These are phyloP conservation scores for Arachnopeziza araneosa DNA, from an alignment of 2,329 filamentous ascomycete genomes.

Conservation along the genomic window DNA sequence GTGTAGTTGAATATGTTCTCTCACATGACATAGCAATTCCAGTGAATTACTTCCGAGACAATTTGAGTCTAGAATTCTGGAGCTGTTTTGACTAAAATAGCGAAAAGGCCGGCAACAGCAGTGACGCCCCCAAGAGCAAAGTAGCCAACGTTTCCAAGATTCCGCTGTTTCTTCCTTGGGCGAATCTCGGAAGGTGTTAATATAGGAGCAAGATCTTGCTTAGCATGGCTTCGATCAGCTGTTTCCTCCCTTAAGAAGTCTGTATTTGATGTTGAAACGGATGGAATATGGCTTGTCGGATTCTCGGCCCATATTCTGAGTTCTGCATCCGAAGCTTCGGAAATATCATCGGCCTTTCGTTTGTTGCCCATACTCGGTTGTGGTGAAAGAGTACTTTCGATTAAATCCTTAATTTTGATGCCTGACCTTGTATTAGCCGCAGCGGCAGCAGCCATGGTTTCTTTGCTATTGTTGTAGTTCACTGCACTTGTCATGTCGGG, in stretches of 20 bases:
- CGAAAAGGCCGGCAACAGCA: conserved; percentile 33
- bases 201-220: background rate
- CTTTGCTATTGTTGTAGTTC: conserved; percentile 23
- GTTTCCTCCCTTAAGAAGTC: background rate
- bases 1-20: background rate
- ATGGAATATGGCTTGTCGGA: background rate
- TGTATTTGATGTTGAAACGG: background rate
- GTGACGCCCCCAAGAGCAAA: conserved; percentile 33
- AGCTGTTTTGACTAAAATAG: conserved; percentile 34
- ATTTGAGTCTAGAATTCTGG: conserved; percentile 23
- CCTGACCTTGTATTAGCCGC: conserved; percentile 1
- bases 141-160: conserved; percentile 26
- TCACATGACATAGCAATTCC: background rate
- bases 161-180: conserved; percentile 26
- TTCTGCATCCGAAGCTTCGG: conserved; percentile 22
- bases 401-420: conserved; percentile 28
- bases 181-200: conserved; percentile 12
- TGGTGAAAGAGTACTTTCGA: conserved; percentile 16
- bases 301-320: conserved; percentile 20
- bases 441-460: background rate
- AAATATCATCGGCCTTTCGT: conserved; percentile 29
- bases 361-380: conserved; percentile 15
- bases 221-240: background rate
- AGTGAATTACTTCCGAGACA: background rate
- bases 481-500: conserved; percentile 28